Conservation (phyloP, 306 rosid genomes). For the Senna tora region DNA sequence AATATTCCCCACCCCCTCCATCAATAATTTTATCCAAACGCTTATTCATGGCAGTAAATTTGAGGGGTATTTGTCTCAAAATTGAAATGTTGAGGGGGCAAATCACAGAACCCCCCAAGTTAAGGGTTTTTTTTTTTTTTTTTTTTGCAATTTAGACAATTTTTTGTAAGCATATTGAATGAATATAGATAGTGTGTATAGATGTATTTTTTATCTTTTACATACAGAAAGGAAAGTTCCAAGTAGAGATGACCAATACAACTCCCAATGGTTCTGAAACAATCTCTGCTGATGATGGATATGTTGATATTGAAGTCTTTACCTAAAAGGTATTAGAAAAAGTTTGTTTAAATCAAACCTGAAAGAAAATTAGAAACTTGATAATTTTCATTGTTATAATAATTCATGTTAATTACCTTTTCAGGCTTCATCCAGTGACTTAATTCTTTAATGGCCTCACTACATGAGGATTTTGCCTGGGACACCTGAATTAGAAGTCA, state of each 20-base stretch:
- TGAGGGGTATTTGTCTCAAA: too few species aligned
- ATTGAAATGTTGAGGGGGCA: too few species aligned
- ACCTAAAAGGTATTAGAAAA: slow-evolving; percentile 50
- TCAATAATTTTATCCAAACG: too few species aligned
- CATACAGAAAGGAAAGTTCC: slow-evolving; percentile 90
- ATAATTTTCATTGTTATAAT: neutral
- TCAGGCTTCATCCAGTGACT: slow-evolving; percentile 75
- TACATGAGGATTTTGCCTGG: slow-evolving; percentile 59
- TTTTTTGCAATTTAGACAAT: too few species aligned
- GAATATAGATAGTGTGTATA: slow-evolving; percentile 6
- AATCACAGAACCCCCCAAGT: too few species aligned
- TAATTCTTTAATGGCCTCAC: slow-evolving; percentile 64
- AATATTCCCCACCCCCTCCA: too few species aligned
- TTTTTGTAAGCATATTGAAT: too few species aligned
- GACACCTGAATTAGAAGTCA: slow-evolving; percentile 54
- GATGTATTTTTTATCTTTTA: slow-evolving; percentile 14
- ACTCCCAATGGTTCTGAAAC: slow-evolving; percentile 91
- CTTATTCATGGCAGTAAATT: too few species aligned
- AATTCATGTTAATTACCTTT: slow-evolving; percentile 50
- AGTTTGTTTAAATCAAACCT: slow-evolving; percentile 17
- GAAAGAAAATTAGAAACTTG: neutral
- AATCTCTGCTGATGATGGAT: slow-evolving; percentile 85
- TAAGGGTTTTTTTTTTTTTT: too few species aligned
- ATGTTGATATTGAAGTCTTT: slow-evolving; percentile 69
- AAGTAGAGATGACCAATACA: slow-evolving; percentile 85